phyloP scores from a whole-genome alignment of 2,329 filamentous ascomycete species.

The Aspergillus brasiliensis region DNA sequence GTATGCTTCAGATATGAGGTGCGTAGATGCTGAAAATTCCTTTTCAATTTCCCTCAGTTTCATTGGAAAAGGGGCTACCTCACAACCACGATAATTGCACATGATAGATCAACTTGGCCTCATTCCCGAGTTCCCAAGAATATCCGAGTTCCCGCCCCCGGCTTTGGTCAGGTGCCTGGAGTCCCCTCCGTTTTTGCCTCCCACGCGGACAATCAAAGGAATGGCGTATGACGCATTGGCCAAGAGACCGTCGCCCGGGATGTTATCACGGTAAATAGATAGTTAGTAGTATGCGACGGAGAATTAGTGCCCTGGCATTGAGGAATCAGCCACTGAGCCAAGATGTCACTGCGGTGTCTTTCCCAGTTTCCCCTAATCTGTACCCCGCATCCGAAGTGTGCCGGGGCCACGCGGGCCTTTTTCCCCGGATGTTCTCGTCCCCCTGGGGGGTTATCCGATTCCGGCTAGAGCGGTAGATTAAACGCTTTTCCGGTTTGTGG shows the following conservation, averaged over 20 bases:
- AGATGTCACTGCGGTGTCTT: background rate
- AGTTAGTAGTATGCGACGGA: too few relatives aligned
- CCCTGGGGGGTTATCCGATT: background rate
- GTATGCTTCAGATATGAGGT: background rate
- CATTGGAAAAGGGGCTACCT: background rate
- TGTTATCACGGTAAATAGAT: background rate
- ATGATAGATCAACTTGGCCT: background rate
- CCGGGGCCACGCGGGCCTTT: conserved; percentile 27
- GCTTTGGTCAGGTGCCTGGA: background rate
- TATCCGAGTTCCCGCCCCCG: background rate
- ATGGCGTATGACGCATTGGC: background rate
- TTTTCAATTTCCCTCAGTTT: background rate
- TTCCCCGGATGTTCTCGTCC: conserved; percentile 18
- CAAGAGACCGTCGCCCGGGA: background rate
- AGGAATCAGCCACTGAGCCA: background rate
- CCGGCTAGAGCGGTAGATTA: background rate
- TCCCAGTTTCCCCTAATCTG: conserved; percentile 8
- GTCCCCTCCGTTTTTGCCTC: background rate
- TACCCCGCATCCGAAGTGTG: conserved; percentile 28
- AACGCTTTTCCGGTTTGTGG: too few relatives aligned
- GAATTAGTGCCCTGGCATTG: background rate
- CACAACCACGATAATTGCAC: background rate
- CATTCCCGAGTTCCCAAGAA: conserved; percentile 2
- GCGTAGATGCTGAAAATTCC: background rate
- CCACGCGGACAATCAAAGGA: background rate